Evolutionary conservation across 2,329 filamentous ascomycete genomes (phyloP), one percentile per base, ranked within the genome.

Genomic region (Colletotrichum sp.): DNA sequence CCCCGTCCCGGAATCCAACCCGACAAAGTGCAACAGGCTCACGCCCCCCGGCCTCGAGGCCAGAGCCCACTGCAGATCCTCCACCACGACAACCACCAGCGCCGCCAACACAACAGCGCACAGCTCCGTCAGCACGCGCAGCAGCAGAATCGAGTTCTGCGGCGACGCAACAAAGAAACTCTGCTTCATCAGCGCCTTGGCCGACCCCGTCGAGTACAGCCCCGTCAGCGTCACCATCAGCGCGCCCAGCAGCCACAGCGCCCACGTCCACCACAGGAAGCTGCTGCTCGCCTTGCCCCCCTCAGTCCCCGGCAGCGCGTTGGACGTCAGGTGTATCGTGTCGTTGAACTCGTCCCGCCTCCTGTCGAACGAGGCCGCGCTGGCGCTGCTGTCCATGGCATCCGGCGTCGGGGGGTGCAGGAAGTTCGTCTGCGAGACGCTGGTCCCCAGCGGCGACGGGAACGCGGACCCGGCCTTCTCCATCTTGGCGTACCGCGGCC

Each of bases 21-120:
- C 71, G 34, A 73, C 71, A 58, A 73, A 73, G 18, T 71, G 68
- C 47, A 73, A n/a, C 3, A 73, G 47, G 11, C 68, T 66, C 8
- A 73, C 55, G 15, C 71, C 68, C 24, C 62, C 68, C 2, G 71
- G 71, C 21, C 71, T 69, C 18, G 71, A 71, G 7, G 71, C 71
- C 38, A 73, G 43, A n/a, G 71, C 71, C 71, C 71, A 71, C 24
- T 73, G 71, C 55, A 73, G 31, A 31, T 73, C 68, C 29, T 73
- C 71, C 16, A 73, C 68, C 5, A 73, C 71, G 6, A 73, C 71
- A 6, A 73, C 71, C 5, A 73, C 62, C 9, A 73, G 62, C 5
- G 54, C 68, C 1, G 71, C 71, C 43, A 73, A 5, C 29, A 38
- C 29, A 0, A 73, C 18, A 2, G 71, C 71, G 16, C 71, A 73